Evolutionary conservation across 176 grass and related monocot species (phyloP).

Genomic region (Hsuehochloa calcarea): DNA sequence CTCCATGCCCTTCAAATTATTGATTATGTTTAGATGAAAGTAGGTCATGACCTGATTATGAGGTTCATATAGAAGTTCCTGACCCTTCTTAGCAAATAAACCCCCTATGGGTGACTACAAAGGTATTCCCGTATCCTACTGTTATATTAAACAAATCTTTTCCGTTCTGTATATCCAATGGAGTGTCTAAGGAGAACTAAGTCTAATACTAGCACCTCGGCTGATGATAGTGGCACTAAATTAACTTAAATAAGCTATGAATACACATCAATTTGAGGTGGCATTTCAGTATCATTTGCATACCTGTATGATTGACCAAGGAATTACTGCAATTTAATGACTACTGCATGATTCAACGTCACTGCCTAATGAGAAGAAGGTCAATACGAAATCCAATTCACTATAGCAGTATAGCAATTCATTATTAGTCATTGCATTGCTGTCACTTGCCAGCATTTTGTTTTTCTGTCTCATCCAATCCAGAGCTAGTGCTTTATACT

Average conservation of each 20-base stretch:
- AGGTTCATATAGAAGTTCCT: not conserved
- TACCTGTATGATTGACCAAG: not conserved
- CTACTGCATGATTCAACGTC: not conserved
- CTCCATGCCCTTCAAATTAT: not conserved
- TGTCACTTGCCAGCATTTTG: constrained; percentile 9
- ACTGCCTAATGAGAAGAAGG: not conserved
- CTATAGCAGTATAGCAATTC: not conserved
- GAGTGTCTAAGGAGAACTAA: not conserved
- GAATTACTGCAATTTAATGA: not conserved
- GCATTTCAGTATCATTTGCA: not conserved
- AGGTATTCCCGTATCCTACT: not conserved
- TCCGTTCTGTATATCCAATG: not conserved
- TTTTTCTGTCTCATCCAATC: constrained; percentile 12
- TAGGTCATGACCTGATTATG: not conserved
- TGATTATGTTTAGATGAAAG: not conserved
- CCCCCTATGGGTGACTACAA: not conserved
- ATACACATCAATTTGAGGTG: not conserved
- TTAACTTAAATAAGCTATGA: too few species aligned
- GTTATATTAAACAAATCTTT: not conserved
- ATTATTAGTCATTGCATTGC: not conserved
- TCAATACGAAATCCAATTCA: not conserved
- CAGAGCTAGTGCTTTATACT: constrained; percentile 15
- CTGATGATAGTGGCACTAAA: not conserved
- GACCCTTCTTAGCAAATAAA: not conserved
- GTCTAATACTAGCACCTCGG: not conserved